Evolutionary conservation across 352 stramenopile genomes (phyloP).

Genomic region (Lagenidium giganteum): DNA sequence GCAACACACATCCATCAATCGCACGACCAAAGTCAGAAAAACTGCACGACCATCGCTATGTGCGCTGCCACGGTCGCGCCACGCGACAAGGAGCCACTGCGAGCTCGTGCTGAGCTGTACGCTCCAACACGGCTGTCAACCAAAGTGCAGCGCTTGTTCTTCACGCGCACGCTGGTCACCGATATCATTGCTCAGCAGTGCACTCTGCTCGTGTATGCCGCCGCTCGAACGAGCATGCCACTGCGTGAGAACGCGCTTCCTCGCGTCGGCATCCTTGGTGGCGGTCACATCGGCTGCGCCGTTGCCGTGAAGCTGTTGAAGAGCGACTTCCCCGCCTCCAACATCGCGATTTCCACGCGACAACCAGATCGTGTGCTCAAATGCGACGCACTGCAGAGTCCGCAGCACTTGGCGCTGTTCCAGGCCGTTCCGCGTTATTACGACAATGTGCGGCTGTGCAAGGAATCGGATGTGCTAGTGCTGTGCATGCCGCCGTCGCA

Average conservation of each 20-base stretch:
- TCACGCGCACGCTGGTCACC: conserved; percentile 21
- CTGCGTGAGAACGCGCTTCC: conserved; percentile 14
- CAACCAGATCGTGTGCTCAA: conserved; percentile 43
- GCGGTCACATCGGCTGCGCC: conserved; percentile 40
- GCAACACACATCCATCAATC: too few species aligned
- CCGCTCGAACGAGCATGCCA: conserved; percentile 20
- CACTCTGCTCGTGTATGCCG: conserved; percentile 25
- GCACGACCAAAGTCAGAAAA: too few species aligned
- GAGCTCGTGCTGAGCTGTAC: conserved; percentile 34
- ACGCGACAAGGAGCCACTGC: conserved; percentile 25
- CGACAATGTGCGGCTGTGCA: conserved; percentile 48
- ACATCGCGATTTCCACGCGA: conserved; percentile 46
- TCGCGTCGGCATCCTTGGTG: conserved; percentile 44
- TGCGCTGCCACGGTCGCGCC: neutral
- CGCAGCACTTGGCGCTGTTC: conserved; percentile 21
- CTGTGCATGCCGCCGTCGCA: conserved; percentile 64
- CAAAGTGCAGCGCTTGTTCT: conserved; percentile 27
- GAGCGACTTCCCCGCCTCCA: conserved; percentile 26
- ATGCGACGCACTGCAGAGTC: conserved; percentile 25
- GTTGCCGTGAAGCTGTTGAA: conserved; percentile 42
- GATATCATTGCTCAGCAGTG: conserved; percentile 39
- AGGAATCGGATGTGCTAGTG: conserved; percentile 52
- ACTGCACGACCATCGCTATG: neutral
- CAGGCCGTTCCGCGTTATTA: conserved; percentile 38
- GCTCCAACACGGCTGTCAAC: conserved; percentile 24